These are phyloP conservation scores for Cenchrus americanus DNA, from an alignment of 176 grass and related monocot genomes.

Conservation along the genomic window DNA sequence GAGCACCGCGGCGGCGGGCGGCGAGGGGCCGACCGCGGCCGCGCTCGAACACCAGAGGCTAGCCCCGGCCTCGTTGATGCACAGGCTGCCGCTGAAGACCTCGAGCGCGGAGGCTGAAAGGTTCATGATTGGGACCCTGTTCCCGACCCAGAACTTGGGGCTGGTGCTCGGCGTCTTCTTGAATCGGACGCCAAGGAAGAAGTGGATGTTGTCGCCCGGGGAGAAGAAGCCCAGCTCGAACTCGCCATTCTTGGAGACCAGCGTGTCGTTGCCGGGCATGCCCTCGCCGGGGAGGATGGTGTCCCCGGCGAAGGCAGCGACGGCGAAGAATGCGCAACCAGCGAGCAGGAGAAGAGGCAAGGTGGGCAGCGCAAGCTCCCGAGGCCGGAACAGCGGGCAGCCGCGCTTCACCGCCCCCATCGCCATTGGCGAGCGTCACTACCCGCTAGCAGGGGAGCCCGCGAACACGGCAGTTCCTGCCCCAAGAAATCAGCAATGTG, in stretches of 20 bases:
- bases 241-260: constrained; percentile 38
- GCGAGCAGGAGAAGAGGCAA: background rate
- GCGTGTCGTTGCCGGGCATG: constrained; percentile 21
- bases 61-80: background rate
- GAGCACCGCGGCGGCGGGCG: background rate
- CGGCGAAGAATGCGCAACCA: background rate
- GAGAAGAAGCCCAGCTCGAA: constrained; percentile 40
- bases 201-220: constrained; percentile 1
- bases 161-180: constrained; percentile 24
- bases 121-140: constrained; percentile 24
- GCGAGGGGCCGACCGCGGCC: too few species aligned
- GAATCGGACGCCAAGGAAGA: constrained; percentile 32
- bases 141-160: constrained; percentile 26
- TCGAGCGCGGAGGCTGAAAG: background rate
- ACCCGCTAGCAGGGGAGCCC: background rate
- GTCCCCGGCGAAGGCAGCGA: background rate
- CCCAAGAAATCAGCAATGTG: background rate
- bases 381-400: background rate
- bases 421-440: background rate
- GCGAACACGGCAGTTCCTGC: background rate
- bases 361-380: background rate
- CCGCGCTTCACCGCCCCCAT: background rate
- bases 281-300: constrained; percentile 27
- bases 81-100: constrained; percentile 17
- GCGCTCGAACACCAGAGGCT: constrained; percentile 15